These are phyloP conservation scores for Sphaceloma murrayae DNA, from an alignment of 2,329 filamentous ascomycete species.

Conservation along the genomic window DNA sequence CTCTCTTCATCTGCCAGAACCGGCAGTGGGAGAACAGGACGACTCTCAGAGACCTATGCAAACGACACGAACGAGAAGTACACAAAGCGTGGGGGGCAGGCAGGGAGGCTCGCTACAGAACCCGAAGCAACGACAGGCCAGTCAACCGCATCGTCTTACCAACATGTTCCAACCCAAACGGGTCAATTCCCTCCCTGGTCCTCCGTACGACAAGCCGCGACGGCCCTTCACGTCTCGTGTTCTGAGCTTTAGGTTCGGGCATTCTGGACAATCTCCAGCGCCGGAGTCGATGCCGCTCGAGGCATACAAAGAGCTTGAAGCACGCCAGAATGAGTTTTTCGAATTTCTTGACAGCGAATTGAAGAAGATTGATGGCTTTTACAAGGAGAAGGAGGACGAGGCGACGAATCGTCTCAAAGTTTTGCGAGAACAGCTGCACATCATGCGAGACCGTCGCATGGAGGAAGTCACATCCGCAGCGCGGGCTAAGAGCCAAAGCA, in stretches of 20 bases:
- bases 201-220: constrained; percentile 22
- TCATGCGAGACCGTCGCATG: constrained; percentile 78
- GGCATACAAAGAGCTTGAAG: constrained; percentile 55
- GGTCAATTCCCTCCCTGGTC: constrained; percentile 32
- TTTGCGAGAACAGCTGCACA: constrained; percentile 76
- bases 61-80: not conserved
- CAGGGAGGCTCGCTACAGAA: constrained; percentile 5
- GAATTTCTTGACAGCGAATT: constrained; percentile 73
- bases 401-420: constrained; percentile 61
- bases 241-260: constrained; percentile 38
- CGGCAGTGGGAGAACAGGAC: constrained; percentile 39
- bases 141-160: not conserved
- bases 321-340: constrained; percentile 76
- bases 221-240: constrained; percentile 32
- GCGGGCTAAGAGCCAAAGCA: constrained; percentile 7
- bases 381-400: constrained; percentile 77
- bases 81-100: not conserved
- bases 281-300: constrained; percentile 44
- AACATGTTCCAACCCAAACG: constrained; percentile 32
- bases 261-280: constrained; percentile 30
- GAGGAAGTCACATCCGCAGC: constrained; percentile 50
- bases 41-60: not conserved
- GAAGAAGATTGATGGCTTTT: constrained; percentile 86
- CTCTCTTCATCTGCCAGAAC: constrained; percentile 51
- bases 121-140: not conserved